Conservation (phyloP, 2,329 filamentous ascomycete genomes). For the Fusarium temperatum region DNA sequence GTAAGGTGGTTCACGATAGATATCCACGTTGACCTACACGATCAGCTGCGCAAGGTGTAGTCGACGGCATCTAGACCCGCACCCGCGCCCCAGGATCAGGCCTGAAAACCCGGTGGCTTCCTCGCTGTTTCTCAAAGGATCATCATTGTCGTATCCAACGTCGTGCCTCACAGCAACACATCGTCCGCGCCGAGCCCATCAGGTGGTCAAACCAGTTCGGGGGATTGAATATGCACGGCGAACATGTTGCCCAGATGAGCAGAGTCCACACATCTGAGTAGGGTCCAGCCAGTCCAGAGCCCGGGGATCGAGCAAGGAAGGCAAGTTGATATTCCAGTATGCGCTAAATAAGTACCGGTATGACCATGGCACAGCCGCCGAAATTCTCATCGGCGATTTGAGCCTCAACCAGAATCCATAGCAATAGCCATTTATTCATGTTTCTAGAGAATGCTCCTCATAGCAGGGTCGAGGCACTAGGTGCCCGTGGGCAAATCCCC, state of each 20-base stretch:
- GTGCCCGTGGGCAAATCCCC: not conserved
- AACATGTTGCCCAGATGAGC: conserved; percentile 4
- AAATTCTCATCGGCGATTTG: conserved; percentile 24
- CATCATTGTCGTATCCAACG: conserved; percentile 11
- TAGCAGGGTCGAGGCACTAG: not conserved
- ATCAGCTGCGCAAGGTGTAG: conserved; percentile 37
- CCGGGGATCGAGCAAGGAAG: not conserved
- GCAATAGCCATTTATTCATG: not conserved
- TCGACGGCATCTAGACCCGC: conserved; percentile 26
- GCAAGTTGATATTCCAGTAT: not conserved
- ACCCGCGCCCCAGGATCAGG: conserved; percentile 14
- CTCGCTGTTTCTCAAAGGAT: not conserved
- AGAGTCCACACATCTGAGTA: conserved; percentile 15
- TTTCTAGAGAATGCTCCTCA: conserved; percentile 9
- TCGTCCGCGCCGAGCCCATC: conserved; percentile 4
- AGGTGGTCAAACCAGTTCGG: conserved; percentile 17
- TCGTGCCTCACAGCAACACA: conserved; percentile 20
- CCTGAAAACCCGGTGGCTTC: not conserved
- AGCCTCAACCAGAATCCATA: conserved; percentile 30
- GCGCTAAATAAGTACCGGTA: conserved; percentile 3
- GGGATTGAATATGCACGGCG: not conserved
- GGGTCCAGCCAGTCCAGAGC: not conserved
- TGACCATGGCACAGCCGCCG: not conserved
- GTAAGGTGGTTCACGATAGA: conserved; percentile 3
- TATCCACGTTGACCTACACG: conserved; percentile 28